Evolutionary conservation across 75 land plant species (phyloP).

Genomic region (Cryptomeria japonica): DNA sequence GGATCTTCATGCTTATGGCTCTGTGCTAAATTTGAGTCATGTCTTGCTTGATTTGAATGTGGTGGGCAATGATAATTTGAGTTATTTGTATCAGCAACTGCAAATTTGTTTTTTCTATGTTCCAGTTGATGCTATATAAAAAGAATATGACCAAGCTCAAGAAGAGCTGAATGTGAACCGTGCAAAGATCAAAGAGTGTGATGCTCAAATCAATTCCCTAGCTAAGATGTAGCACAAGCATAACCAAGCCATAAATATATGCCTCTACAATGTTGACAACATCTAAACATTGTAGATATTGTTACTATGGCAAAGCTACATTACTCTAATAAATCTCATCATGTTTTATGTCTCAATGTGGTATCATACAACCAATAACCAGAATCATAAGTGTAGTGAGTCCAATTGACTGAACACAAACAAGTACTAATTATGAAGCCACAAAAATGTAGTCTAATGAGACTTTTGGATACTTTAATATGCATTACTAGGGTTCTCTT

Average conservation of each 20-base stretch:
- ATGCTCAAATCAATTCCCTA: constrained; percentile 73
- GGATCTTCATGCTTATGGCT: too few species aligned
- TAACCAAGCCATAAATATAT: too few species aligned
- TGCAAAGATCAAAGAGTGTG: constrained; percentile 86
- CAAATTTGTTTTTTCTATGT: neutral
- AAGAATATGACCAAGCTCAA: constrained; percentile 61
- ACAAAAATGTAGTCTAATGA: neutral
- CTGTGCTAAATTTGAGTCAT: neutral
- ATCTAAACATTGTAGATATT: too few species aligned
- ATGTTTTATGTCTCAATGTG: neutral
- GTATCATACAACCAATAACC: neutral
- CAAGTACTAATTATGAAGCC: too few species aligned
- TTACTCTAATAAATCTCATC: too few species aligned
- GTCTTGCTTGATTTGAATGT: neutral
- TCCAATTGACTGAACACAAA: too few species aligned
- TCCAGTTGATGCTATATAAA: constrained; percentile 61
- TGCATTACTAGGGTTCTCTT: neutral
- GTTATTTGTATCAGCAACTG: neutral
- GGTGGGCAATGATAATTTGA: neutral
- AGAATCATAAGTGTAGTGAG: neutral
- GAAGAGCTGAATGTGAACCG: constrained; percentile 66
- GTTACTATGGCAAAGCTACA: too few species aligned
- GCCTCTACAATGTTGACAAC: too few species aligned
- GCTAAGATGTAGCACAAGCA: constrained; percentile 62
- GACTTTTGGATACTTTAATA: neutral